Conservation (phyloP, 2,329 filamentous ascomycete genomes). For the Aspergillus sp. region DNA sequence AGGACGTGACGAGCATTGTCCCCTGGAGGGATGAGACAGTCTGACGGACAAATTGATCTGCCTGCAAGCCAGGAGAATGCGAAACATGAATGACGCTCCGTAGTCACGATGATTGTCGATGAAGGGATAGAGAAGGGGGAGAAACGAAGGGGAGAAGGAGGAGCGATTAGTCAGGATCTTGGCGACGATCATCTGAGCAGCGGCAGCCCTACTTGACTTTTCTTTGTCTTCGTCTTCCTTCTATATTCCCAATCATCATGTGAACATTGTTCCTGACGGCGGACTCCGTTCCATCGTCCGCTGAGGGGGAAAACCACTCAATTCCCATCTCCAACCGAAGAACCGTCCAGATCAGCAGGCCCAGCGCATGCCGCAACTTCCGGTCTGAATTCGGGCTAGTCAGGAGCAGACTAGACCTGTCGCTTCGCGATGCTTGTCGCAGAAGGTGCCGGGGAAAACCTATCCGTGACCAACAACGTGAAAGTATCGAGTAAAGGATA, state of each 20-base stretch:
- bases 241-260: not conserved
- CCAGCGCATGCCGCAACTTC: not conserved
- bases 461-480: not conserved
- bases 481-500: not conserved
- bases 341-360: not conserved
- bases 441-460: not conserved
- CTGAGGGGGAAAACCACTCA: not conserved
- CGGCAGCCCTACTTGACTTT: not conserved
- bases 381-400: not conserved
- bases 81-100: not conserved
- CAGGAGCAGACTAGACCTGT: not conserved
- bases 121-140: not conserved
- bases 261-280: not conserved
- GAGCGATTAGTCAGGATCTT: not conserved
- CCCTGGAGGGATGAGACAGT: not conserved
- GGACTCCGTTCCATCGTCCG: not conserved
- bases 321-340: not conserved
- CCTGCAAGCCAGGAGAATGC: not conserved
- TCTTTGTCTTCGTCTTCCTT: too few relatives aligned
- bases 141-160: not conserved
- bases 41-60: not conserved
- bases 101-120: not conserved
- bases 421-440: not conserved
- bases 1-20: not conserved
- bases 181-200: not conserved